These are phyloP conservation scores for Cystoderma amianthinum DNA, from an alignment of 768 basidiomycete species.

Conservation along the genomic window DNA sequence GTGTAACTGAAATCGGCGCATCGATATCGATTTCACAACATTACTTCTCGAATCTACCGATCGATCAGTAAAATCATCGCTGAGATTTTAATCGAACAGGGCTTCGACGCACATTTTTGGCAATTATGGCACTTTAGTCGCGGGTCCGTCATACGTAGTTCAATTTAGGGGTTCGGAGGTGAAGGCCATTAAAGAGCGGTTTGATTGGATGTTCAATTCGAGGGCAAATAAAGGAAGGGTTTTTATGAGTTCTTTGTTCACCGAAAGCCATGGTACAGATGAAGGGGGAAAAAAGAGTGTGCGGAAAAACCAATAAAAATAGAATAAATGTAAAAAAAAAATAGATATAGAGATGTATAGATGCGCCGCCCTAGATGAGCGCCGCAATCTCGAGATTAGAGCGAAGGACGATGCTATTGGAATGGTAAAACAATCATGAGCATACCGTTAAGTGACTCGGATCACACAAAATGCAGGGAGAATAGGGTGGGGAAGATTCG, in stretches of 20 bases:
- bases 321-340: slow-evolving; percentile 8
- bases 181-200: no score
- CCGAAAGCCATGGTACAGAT: slow-evolving; percentile 1
- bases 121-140: no score
- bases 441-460: slow-evolving; percentile 16
- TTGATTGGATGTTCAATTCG: no score
- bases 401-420: slow-evolving; percentile 60
- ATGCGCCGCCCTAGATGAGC: slow-evolving; percentile 38
- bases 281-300: slow-evolving; percentile 8
- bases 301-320: slow-evolving; percentile 1
- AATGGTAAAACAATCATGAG: slow-evolving; percentile 22
- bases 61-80: no score
- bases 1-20: no score
- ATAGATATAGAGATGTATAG: slow-evolving; percentile 1
- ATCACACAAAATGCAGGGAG: slow-evolving; percentile 12
- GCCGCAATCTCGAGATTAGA: slow-evolving; percentile 59
- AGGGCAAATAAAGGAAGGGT: slow-evolving; percentile 2
- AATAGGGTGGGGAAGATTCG: slow-evolving; percentile 13
- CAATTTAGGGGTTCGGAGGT: no score
- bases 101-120: no score
- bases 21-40: no score
- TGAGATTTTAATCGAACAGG: no score
- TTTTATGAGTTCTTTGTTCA: slow-evolving; percentile 3
- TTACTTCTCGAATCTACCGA: no score
- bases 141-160: no score